Conservation (phyloP, 176 grass and related monocot species). For the Bothriochloa decipiens region DNA sequence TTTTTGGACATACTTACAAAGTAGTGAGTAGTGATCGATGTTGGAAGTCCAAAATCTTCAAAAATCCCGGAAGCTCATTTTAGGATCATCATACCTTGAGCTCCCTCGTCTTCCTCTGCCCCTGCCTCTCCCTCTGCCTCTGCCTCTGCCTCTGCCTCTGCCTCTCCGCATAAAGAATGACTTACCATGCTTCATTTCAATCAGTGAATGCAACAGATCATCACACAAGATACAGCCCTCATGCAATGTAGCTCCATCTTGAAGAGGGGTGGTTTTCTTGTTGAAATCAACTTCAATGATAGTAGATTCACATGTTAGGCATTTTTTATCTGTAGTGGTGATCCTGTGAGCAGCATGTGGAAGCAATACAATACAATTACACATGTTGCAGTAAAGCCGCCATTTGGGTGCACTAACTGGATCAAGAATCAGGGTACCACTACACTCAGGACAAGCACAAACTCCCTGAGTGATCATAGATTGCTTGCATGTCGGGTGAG, state of each 20-base stretch:
- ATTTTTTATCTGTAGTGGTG: constrained; percentile 71
- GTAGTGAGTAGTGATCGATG: not conserved
- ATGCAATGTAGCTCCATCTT: constrained; percentile 79
- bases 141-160: constrained; percentile 67
- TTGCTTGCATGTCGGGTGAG: constrained; percentile 85
- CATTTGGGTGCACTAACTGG: constrained; percentile 97
- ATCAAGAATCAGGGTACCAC: constrained; percentile 80
- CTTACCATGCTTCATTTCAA: constrained; percentile 93
- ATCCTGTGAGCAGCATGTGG: constrained; percentile 85
- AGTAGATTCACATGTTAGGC: constrained; percentile 76
- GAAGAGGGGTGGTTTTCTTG: constrained; percentile 87
- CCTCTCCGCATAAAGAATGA: constrained; percentile 69
- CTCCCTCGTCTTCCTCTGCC: constrained; percentile 56
- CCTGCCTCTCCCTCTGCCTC: constrained; percentile 51
- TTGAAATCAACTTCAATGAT: constrained; percentile 98
- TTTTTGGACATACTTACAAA: constrained; percentile 3
- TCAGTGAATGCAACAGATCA: constrained; percentile 82
- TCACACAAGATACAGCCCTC: constrained; percentile 95
- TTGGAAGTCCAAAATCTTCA: constrained; percentile 31
- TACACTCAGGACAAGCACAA: constrained; percentile 93
- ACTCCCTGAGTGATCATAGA: constrained; percentile 95
- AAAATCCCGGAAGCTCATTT: constrained; percentile 98
- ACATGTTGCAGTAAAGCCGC: constrained; percentile 86
- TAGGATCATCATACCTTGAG: constrained; percentile 76
- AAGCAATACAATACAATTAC: constrained; percentile 86